Percentiles rank a stretch among this genome's conserved stretches.
These are phyloP conservation scores for Thraustotheca clavata DNA, from an alignment of 352 stramenopile genomes.

Conservation along the genomic window DNA sequence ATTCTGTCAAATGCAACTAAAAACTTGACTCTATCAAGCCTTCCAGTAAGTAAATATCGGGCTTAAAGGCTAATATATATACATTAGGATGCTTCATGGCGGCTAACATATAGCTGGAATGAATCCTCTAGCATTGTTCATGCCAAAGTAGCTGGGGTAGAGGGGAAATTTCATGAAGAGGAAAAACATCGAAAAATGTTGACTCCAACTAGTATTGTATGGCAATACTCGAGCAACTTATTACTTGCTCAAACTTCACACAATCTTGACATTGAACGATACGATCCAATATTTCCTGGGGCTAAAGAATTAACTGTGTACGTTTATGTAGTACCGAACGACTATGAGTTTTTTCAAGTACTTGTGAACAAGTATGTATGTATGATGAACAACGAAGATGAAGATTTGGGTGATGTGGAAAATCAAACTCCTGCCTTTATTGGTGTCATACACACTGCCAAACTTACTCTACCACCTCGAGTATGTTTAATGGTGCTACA, in stretches of 20 bases:
- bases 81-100: background rate
- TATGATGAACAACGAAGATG: background rate
- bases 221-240: conserved; percentile 1
- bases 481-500: conserved; percentile 7
- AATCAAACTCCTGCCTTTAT: background rate
- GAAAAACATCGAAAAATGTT: background rate
- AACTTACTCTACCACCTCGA: background rate
- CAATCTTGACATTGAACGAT: background rate
- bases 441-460: background rate
- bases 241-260: background rate
- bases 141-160: background rate
- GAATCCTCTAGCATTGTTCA: background rate
- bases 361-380: background rate
- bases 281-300: background rate
- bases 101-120: background rate
- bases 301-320: conserved; percentile 11
- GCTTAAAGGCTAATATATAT: background rate
- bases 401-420: background rate
- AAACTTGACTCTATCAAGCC: background rate
- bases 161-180: background rate
- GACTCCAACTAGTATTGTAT: background rate
- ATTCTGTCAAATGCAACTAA: background rate
- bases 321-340: background rate
- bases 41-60: background rate
- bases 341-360: conserved; percentile 5